A percentile compares a stretch with the other conserved stretches of the same genome.
These are phyloP conservation scores for Cladophialophora yegresii DNA, from an alignment of 2,329 filamentous ascomycete genomes.

Conservation along the genomic window DNA sequence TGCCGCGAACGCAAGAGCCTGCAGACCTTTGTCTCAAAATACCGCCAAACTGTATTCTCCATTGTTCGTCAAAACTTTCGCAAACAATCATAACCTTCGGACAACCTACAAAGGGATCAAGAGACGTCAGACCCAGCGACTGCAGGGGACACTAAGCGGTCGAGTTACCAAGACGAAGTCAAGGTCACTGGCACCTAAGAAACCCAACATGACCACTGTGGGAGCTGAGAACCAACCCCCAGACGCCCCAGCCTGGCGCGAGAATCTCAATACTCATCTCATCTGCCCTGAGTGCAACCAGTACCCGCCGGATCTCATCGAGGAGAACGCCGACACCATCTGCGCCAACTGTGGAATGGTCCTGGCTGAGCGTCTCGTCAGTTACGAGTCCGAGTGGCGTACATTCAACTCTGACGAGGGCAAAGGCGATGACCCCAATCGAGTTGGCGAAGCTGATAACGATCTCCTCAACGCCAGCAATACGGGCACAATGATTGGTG, in stretches of 20 bases:
- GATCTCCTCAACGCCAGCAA: conserved; percentile 75
- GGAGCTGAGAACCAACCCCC: conserved; percentile 46
- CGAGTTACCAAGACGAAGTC: conserved; percentile 28
- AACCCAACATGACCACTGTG: conserved; percentile 46
- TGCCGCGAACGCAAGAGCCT: conserved; percentile 15
- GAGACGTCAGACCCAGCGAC: conserved; percentile 45
- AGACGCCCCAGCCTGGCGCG: conserved; percentile 59
- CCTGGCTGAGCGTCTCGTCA: conserved; percentile 85
- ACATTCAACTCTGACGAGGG: conserved; percentile 99
- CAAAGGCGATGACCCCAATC: conserved; percentile 85
- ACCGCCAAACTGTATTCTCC: conserved; percentile 71
- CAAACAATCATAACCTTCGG: conserved; percentile 50
- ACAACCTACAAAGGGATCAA: conserved; percentile 50
- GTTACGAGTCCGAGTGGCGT: conserved; percentile 96
- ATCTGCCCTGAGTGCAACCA: conserved; percentile 91
- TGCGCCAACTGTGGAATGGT: conserved; percentile 91
- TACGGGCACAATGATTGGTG: conserved; percentile 42
- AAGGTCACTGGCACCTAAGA: conserved; percentile 33
- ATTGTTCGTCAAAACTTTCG: conserved; percentile 64
- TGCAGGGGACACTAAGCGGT: conserved; percentile 36
- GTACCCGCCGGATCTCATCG: conserved; percentile 84
- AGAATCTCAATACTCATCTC: conserved; percentile 83
- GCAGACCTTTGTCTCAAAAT: conserved; percentile 26
- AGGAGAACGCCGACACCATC: conserved; percentile 91
- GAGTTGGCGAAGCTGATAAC: conserved; percentile 93